Percentiles rank a stretch among this genome's conserved stretches.
Evolutionary conservation across 768 basidiomycete species (phyloP).

Genomic region (Amanita fuliginea): DNA sequence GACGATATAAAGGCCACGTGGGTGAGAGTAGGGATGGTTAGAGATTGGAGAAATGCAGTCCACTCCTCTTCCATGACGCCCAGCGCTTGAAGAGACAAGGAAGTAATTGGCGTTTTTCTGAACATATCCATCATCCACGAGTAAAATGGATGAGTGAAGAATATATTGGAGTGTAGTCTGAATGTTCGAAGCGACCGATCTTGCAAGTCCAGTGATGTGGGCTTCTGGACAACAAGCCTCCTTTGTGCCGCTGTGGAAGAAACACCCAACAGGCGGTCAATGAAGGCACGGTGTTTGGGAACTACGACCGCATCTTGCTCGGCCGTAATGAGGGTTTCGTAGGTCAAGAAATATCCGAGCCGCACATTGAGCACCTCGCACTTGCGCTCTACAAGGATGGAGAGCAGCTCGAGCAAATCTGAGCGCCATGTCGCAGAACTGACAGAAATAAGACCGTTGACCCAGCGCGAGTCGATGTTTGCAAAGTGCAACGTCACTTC

Average conservation of each 20-base stretch:
- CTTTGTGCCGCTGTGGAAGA: background rate
- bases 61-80: conserved; percentile 10
- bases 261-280: background rate
- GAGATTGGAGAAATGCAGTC: conserved; percentile 9
- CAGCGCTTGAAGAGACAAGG: conserved; percentile 12
- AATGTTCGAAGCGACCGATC: conserved; percentile 9
- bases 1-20: conserved; percentile 10
- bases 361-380: conserved; percentile 11
- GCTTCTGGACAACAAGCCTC: background rate
- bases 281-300: background rate
- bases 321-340: background rate
- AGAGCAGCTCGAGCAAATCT: conserved; percentile 10
- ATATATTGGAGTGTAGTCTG: conserved; percentile 11
- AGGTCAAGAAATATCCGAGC: conserved; percentile 12
- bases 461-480: conserved; percentile 14
- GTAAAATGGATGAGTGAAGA: conserved; percentile 13
- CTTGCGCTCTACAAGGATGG: conserved; percentile 8
- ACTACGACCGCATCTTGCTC: background rate
- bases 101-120: conserved; percentile 10
- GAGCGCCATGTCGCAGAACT: conserved; percentile 11
- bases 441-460: conserved; percentile 11
- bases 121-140: conserved; percentile 14
- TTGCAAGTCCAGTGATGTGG: background rate
- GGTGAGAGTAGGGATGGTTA: conserved; percentile 14
- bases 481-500: conserved; percentile 11